These are phyloP conservation scores for Penstemon eatonii DNA, from an alignment of 257 asterid genomes.

Conservation along the genomic window DNA sequence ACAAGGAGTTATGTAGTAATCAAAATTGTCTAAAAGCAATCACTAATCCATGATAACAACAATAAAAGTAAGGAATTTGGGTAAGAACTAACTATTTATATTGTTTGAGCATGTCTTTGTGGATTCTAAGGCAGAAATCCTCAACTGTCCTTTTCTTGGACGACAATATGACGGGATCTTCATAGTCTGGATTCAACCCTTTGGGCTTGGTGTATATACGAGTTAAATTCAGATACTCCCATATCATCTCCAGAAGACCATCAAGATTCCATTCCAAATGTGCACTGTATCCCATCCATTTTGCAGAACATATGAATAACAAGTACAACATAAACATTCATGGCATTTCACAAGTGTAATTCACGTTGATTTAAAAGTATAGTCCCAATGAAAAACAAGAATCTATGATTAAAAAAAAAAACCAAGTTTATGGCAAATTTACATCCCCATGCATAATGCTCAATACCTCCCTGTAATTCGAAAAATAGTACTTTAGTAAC, in stretches of 20 bases:
- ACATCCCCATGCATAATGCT: too few relatives aligned
- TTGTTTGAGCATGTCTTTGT: conserved; percentile 96
- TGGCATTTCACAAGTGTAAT: not conserved
- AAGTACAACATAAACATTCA: not conserved
- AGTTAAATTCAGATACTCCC: conserved; percentile 92
- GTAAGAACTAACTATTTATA: conserved; percentile 71
- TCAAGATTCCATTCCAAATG: conserved; percentile 99
- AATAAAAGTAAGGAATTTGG: not conserved
- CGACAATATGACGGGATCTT: conserved; percentile 94
- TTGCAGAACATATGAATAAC: conserved; percentile 20
- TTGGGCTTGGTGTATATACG: conserved; percentile 99
- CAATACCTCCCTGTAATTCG: too few relatives aligned
- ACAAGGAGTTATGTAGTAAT: conserved; percentile 24
- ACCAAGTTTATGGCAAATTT: too few relatives aligned
- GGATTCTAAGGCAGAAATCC: conserved; percentile 89
- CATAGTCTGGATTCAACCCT: conserved; percentile 99
- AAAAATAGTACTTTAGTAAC: too few relatives aligned
- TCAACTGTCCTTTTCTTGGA: conserved; percentile 85
- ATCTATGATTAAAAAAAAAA: not conserved
- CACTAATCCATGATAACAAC: not conserved
- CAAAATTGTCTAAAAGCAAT: conserved; percentile 3
- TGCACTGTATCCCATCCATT: conserved; percentile 55
- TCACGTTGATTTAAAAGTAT: not conserved
- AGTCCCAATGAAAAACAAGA: conserved; percentile 8
- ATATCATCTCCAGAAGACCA: conserved; percentile 88